These are phyloP conservation scores for Arachnopeziza araneosa DNA, from an alignment of 2,329 filamentous ascomycete genomes.

Conservation along the genomic window DNA sequence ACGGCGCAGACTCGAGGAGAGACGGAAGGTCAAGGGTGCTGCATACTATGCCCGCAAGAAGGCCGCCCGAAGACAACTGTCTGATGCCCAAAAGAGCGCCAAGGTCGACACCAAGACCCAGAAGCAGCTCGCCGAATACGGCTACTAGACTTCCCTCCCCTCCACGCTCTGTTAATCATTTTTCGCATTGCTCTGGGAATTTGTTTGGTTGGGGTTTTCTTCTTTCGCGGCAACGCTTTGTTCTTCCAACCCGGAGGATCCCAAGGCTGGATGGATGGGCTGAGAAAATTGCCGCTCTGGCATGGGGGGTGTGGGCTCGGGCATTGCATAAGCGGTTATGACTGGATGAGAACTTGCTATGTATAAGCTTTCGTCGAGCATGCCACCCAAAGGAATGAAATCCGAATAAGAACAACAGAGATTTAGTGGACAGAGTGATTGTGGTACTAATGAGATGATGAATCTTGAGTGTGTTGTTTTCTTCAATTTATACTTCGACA, in stretches of 20 bases:
- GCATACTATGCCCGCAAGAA: constrained; percentile 99
- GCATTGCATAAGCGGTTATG: constrained; percentile 18
- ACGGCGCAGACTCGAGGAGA: constrained; percentile 81
- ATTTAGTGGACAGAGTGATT: neutral
- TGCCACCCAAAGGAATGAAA: constrained; percentile 3
- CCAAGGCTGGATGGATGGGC: constrained; percentile 22
- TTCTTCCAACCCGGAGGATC: constrained; percentile 27
- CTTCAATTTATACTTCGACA: too few species aligned
- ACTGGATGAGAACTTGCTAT: constrained; percentile 24
- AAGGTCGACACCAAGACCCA: constrained; percentile 81
- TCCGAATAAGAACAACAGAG: neutral
- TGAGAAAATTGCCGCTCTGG: constrained; percentile 4
- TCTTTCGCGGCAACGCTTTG: constrained; percentile 29
- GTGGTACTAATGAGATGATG: too few species aligned
- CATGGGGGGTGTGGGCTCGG: neutral
- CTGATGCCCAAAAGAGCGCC: constrained; percentile 89
- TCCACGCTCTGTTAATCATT: constrained; percentile 16
- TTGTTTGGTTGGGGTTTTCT: constrained; percentile 21
- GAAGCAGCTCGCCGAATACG: constrained; percentile 81
- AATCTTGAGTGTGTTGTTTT: too few species aligned
- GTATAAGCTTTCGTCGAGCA: constrained; percentile 23
- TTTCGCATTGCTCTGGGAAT: constrained; percentile 20
- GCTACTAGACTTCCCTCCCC: constrained; percentile 62
- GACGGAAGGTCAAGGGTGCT: constrained; percentile 97
- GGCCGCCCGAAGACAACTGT: constrained; percentile 82